A percentile compares a stretch with the other conserved stretches of the same genome.
These are phyloP conservation scores for Verticillium alfalfae DNA, from an alignment of 2,329 filamentous ascomycete genomes.

Conservation along the genomic window DNA sequence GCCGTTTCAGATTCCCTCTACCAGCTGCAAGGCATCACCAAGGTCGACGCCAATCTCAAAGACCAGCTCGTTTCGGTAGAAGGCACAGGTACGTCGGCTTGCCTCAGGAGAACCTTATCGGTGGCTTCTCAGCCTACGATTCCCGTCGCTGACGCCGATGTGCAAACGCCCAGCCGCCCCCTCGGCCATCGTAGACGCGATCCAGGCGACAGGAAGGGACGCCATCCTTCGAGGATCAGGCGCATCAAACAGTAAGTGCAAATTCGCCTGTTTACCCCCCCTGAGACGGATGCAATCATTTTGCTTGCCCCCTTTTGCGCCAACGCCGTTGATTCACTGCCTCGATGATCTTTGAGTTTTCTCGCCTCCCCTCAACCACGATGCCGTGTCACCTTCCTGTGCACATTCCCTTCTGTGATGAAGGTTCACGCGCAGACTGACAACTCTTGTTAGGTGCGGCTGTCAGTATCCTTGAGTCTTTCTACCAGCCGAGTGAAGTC, in stretches of 20 bases:
- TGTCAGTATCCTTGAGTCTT: constrained; percentile 93
- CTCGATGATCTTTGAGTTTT: neutral
- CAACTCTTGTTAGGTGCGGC: constrained; percentile 55
- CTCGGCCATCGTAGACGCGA: constrained; percentile 81
- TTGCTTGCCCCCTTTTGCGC: neutral
- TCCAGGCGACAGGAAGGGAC: constrained; percentile 86
- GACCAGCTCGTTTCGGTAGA: constrained; percentile 81
- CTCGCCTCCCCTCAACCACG: neutral
- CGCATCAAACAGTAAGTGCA: constrained; percentile 68
- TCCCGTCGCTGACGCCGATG: neutral
- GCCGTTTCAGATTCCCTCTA: constrained; percentile 75
- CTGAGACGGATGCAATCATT: neutral
- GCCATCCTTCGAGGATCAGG: constrained; percentile 90
- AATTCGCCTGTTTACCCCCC: constrained; percentile 4
- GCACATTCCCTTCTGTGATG: neutral
- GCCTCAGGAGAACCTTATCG: neutral
- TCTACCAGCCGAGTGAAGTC: constrained; percentile 46
- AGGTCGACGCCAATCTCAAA: constrained; percentile 75
- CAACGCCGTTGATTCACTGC: neutral
- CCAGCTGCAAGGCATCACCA: constrained; percentile 72
- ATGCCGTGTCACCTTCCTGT: neutral
- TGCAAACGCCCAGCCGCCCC: constrained; percentile 57
- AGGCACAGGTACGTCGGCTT: constrained; percentile 59
- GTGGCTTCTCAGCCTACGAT: neutral
- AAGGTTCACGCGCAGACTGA: neutral